Conservation (phyloP, 805 yeast species). For the Clavispora carvajalis region DNA sequence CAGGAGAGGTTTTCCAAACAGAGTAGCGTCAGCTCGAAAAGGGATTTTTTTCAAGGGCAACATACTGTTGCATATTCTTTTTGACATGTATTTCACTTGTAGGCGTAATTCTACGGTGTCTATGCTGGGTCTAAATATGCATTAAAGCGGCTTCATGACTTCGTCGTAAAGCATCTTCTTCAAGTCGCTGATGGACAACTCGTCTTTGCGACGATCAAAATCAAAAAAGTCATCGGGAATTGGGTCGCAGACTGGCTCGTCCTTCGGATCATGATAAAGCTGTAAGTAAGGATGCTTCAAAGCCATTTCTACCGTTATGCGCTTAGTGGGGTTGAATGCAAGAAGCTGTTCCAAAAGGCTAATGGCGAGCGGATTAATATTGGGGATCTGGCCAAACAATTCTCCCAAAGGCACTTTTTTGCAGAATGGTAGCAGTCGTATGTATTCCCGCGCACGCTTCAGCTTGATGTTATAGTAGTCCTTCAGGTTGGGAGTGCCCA, state of each 20-base stretch:
- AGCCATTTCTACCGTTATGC: slow-evolving; percentile 74
- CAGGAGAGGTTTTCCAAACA: no score
- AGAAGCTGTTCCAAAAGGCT: slow-evolving; percentile 65
- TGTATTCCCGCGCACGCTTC: slow-evolving; percentile 83
- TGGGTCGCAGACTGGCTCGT: slow-evolving; percentile 82
- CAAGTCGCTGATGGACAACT: slow-evolving; percentile 67
- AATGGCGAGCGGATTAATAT: slow-evolving; percentile 38
- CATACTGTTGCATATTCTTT: no score
- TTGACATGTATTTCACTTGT: neutral
- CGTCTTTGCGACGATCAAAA: slow-evolving; percentile 80
- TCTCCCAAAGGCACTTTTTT: slow-evolving; percentile 41
- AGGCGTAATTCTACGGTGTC: neutral
- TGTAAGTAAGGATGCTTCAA: slow-evolving; percentile 79
- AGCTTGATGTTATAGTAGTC: slow-evolving; percentile 73
- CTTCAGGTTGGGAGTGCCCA: slow-evolving; percentile 84
- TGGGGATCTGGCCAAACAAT: slow-evolving; percentile 14
- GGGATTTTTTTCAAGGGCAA: no score
- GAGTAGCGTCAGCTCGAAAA: no score
- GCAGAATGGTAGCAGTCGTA: slow-evolving; percentile 65
- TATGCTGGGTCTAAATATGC: neutral
- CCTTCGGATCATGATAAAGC: slow-evolving; percentile 91
- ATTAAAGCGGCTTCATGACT: slow-evolving; percentile 54
- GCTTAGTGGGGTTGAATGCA: slow-evolving; percentile 63
- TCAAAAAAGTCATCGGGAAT: slow-evolving; percentile 85
- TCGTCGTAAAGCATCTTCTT: slow-evolving; percentile 76